Percentiles rank a stretch among this genome's conserved stretches.
phyloP scores from a whole-genome alignment of 306 rosid species.

The Nissolia schottii region DNA sequence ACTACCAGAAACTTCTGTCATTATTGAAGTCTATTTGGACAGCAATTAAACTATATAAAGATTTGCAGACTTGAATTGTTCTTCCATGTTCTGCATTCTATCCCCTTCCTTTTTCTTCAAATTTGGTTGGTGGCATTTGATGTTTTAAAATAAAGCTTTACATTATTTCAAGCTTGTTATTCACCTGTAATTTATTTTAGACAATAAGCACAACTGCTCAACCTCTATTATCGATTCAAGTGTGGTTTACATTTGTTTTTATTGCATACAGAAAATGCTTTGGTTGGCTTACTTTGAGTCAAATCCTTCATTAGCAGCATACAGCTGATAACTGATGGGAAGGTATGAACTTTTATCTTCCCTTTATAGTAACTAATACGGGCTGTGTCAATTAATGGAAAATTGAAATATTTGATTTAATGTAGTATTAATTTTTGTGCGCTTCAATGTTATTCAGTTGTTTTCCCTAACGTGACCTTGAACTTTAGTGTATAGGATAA shows the following conservation, averaged over 20 bases:
- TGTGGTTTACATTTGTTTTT: constrained; percentile 15
- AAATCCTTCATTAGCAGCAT: constrained; percentile 26
- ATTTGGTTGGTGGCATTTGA: neutral
- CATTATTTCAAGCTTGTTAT: constrained; percentile 3
- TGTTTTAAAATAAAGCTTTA: constrained; percentile 6
- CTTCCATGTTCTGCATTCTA: neutral
- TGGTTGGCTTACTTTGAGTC: too few species aligned
- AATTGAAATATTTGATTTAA: neutral
- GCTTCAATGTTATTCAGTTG: constrained; percentile 4
- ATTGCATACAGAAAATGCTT: neutral
- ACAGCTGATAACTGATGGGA: constrained; percentile 8
- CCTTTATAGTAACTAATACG: neutral
- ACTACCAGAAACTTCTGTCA: neutral
- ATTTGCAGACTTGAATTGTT: neutral
- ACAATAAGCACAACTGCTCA: constrained; percentile 11
- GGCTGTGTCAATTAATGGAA: constrained; percentile 5
- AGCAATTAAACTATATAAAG: neutral
- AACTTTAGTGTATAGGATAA: neutral
- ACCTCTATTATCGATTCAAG: constrained; percentile 35
- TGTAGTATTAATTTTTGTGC: neutral
- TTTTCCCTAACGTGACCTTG: neutral
- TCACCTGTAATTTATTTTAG: neutral
- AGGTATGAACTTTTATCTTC: constrained; percentile 21
- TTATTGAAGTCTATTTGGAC: neutral
- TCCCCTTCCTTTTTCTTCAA: neutral